Conservation (phyloP, 2,329 filamentous ascomycete species). For the Beauveria rudraprayagi region DNA sequence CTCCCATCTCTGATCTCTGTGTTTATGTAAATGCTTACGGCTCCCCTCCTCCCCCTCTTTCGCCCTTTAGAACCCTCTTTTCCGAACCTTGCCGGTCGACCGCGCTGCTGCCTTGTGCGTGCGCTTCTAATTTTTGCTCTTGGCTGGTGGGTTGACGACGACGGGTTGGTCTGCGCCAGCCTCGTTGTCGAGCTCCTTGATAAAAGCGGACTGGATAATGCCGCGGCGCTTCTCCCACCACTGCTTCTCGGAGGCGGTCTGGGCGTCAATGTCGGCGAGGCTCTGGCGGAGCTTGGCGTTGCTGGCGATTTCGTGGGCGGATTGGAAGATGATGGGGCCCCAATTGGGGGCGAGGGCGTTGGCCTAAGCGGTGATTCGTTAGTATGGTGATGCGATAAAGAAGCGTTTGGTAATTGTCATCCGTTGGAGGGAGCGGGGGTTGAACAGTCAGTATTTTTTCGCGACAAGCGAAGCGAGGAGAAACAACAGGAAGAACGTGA, state of each 20-base stretch:
- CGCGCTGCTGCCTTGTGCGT: constrained; percentile 19
- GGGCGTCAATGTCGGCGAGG: constrained; percentile 65
- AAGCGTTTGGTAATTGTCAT: too few relatives aligned
- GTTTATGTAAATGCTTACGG: background rate
- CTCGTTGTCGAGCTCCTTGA: constrained; percentile 69
- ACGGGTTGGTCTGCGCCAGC: background rate
- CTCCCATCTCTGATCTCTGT: background rate
- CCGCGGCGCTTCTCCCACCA: constrained; percentile 87
- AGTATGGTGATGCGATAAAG: too few relatives aligned
- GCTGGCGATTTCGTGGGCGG: constrained; percentile 88
- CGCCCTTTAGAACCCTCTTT: background rate
- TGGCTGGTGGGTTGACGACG: constrained; percentile 38
- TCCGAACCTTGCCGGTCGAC: background rate
- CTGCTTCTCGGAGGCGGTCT: constrained; percentile 65
- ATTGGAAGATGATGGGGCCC: constrained; percentile 95
- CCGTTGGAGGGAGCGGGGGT: too few relatives aligned
- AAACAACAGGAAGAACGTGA: too few relatives aligned
- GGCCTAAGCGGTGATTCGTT: constrained; percentile 48
- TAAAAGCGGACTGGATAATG: constrained; percentile 65
- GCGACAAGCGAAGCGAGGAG: too few relatives aligned
- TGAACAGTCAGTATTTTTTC: too few relatives aligned
- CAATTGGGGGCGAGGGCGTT: constrained; percentile 83
- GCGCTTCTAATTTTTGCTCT: constrained; percentile 44
- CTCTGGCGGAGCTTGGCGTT: constrained; percentile 70
- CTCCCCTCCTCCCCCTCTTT: background rate